These are phyloP conservation scores for Lentinula sp. DNA, from an alignment of 768 basidiomycete genomes.

Conservation along the genomic window DNA sequence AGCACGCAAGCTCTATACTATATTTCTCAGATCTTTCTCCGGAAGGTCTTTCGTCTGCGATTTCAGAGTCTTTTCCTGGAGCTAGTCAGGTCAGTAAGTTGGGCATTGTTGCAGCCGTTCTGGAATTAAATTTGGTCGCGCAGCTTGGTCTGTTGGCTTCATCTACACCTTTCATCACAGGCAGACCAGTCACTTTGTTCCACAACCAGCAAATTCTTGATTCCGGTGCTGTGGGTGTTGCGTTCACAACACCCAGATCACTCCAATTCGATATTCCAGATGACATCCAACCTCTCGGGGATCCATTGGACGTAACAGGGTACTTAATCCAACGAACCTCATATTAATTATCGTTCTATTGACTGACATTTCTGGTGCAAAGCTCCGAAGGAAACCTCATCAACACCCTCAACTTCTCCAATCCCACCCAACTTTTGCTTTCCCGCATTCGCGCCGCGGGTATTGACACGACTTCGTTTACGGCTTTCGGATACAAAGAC, in stretches of 20 bases:
- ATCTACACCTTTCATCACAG: constrained; percentile 77
- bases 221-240: constrained; percentile 68
- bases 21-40: constrained; percentile 55
- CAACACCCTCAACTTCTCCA: constrained; percentile 45
- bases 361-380: not conserved
- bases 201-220: constrained; percentile 47
- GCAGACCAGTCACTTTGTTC: constrained; percentile 67
- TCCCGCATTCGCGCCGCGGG: constrained; percentile 38
- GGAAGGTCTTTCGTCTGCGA: constrained; percentile 45
- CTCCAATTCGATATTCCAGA: constrained; percentile 26
- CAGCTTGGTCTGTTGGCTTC: constrained; percentile 66
- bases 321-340: constrained; percentile 13
- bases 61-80: constrained; percentile 31
- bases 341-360: constrained; percentile 1
- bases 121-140: not conserved
- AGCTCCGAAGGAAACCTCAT: constrained; percentile 75
- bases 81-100: constrained; percentile 41
- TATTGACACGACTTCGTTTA: constrained; percentile 18
- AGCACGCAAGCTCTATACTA: constrained; percentile 31
- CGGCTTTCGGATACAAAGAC: constrained; percentile 36
- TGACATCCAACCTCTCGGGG: constrained; percentile 38
- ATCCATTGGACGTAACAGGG: constrained; percentile 49
- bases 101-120: not conserved
- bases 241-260: constrained; percentile 21
- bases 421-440: constrained; percentile 59